Evolutionary conservation across 495 filamentous ascomycete genomes (phyloP).

Genomic region (Neurospora sp.): DNA sequence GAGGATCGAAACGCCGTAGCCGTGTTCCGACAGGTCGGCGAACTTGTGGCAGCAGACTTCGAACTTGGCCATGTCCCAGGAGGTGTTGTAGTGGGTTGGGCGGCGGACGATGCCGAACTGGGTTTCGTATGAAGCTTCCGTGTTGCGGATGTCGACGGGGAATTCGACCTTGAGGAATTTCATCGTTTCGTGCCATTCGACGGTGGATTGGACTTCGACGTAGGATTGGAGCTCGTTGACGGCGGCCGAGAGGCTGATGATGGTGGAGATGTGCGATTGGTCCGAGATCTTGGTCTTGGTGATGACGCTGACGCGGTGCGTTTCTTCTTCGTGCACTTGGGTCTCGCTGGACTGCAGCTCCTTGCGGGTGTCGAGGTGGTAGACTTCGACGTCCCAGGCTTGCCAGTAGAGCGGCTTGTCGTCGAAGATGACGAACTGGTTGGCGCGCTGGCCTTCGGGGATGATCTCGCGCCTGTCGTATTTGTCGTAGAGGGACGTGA

Average conservation of each 20-base stretch:
- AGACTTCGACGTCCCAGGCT: conserved; percentile 98
- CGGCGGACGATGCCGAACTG: conserved; percentile 82
- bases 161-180: conserved; percentile 99
- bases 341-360: conserved; percentile 57
- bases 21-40: conserved; percentile 89
- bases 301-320: conserved; percentile 65
- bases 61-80: conserved; percentile 99
- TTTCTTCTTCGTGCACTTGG: conserved; percentile 59
- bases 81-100: conserved; percentile 93
- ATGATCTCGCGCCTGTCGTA: conserved; percentile 64
- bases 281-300: conserved; percentile 82
- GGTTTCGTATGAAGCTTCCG: conserved; percentile 91
- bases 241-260: conserved; percentile 66
- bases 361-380: conserved; percentile 77
- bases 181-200: conserved; percentile 91
- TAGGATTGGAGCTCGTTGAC: conserved; percentile 53
- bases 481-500: conserved; percentile 75
- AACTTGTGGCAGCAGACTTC: conserved; percentile 97
- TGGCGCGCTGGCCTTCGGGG: conserved; percentile 67
- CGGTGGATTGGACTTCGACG: conserved; percentile 70
- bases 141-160: conserved; percentile 84
- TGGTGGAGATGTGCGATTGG: conserved; percentile 76
- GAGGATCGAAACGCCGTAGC: conserved; percentile 85
- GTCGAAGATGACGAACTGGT: conserved; percentile 91
- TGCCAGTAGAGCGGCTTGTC: conserved; percentile 99